Base-by-base conservation (phyloP, 768 basidiomycete species). In the Mycena belliarum region DNA sequence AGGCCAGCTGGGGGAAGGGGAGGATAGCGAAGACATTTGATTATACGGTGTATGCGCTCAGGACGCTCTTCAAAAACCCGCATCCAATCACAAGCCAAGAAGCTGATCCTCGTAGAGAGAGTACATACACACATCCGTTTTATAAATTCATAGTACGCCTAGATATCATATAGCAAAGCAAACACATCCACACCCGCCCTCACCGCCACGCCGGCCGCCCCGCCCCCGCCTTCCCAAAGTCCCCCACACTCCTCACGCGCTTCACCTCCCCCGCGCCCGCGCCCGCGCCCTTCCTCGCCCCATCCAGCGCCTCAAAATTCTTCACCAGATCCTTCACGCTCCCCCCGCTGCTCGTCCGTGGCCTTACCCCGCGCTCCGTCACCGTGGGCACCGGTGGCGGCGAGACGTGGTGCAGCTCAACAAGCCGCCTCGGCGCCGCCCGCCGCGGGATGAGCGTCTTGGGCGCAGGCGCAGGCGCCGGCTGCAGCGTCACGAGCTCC, bases 301-400 rank as follows among this genome's bases (percentile, higher is more conserved):
- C 70, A 21, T 76, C 73, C 63, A 76, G 43, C 55, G 63, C 69
- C 70, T 91, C 88, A 64, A 85, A 92, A 28, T 75, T 79, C 68
- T 72, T 77, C 49, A 91, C 82, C 52, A 92, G 68, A 49, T 91
- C 89, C 70, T 81, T 89, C 55, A 92, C 90, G 64, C 88, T 90
- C 49, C 80, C 78, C 15, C 81, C 82, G 64, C 89, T 89, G 57
- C 82, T 84, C 65, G 85, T 75, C 55, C 89, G 73, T n/a, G 74
- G 74, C 44, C 74, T 69, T 23, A 68, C 61, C 1, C 67, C 60
- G 11, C 59, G 54, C 25, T n/a, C n/a, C n/a, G 65, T 64, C 2
- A 64, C 59, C n/a, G 63, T 59, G 18, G 64, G 60, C 18, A 66
- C 66, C 3, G 71, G 69, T 16, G 76, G 72, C 8, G 76, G 69